Evolutionary conservation across 805 yeast species (phyloP).

Genomic region (Kluyveromyces siamensis): DNA sequence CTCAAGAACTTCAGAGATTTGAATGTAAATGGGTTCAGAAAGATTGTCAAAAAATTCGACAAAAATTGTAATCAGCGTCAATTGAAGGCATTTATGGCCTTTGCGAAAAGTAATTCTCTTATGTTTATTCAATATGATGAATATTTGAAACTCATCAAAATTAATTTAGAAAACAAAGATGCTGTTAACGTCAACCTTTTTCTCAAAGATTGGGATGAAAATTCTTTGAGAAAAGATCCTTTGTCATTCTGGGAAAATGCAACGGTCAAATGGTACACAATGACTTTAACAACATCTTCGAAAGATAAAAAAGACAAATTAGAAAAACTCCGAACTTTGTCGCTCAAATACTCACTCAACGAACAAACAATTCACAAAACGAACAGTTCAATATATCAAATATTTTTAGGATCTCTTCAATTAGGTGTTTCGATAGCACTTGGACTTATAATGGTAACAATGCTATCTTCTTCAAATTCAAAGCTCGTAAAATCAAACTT

Average conservation of each 20-base stretch:
- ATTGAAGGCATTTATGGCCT: constrained; percentile 18
- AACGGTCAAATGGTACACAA: constrained; percentile 33
- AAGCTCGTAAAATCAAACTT: constrained; percentile 41
- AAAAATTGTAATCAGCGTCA: constrained; percentile 35
- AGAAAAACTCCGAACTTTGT: constrained; percentile 20
- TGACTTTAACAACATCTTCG: constrained; percentile 22
- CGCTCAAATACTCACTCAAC: constrained; percentile 22
- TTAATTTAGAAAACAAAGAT: constrained; percentile 8
- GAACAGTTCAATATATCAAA: constrained; percentile 28
- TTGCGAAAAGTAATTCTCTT: constrained; percentile 17
- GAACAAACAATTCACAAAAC: constrained; percentile 28
- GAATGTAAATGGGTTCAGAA: constrained; percentile 83
- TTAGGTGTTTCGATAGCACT: constrained; percentile 68
- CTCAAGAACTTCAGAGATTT: constrained; percentile 47
- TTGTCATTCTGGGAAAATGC: constrained; percentile 23
- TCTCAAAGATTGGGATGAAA: constrained; percentile 10
- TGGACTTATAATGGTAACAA: constrained; percentile 46
- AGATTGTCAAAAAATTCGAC: constrained; percentile 85
- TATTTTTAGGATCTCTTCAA: constrained; percentile 57
- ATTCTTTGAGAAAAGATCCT: constrained; percentile 15
- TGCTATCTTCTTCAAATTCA: constrained; percentile 32
- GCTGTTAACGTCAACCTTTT: constrained; percentile 6
- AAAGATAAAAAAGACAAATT: constrained; percentile 21
- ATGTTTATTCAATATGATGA: constrained; percentile 22
- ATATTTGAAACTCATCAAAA: constrained; percentile 9